Conservation (phyloP, 2,329 filamentous ascomycete species). For the Diaporthe ampelina region DNA sequence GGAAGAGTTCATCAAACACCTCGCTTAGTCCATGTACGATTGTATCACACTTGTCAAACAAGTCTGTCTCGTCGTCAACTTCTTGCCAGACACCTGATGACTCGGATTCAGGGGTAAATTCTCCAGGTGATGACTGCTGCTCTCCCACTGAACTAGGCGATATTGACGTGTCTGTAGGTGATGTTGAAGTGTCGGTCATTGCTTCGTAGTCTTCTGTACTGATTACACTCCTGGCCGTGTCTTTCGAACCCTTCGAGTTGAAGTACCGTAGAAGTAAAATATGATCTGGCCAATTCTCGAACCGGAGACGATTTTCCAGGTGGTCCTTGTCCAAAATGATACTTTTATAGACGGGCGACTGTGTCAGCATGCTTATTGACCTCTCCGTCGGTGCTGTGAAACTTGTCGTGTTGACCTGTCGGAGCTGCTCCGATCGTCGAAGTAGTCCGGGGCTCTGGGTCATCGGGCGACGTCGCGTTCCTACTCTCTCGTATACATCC, state of each 20-base stretch:
- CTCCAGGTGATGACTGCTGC: neutral
- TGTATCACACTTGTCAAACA: neutral
- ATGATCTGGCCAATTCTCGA: neutral
- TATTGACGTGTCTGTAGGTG: no score
- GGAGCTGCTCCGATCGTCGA: no score
- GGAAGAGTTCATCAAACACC: neutral
- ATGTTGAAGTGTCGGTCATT: neutral
- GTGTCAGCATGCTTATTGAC: no score
- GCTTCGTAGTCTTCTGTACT: neutral
- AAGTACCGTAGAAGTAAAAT: neutral
- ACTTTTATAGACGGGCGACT: no score
- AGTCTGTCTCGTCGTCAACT: neutral
- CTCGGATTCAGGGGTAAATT: neutral
- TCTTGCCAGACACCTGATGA: neutral
- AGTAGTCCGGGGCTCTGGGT: no score
- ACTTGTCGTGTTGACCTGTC: no score
- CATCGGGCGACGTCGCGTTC: no score
- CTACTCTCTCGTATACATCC: no score
- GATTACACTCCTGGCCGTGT: rapidly evolving
- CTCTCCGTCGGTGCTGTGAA: no score
- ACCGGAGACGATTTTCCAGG: no score
- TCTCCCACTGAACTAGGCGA: neutral
- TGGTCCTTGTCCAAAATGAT: no score
- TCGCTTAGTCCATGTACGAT: neutral
- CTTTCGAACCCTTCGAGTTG: neutral